phyloP scores from a whole-genome alignment of 2,329 filamentous ascomycete genomes.

The Fusarium penzigii region DNA sequence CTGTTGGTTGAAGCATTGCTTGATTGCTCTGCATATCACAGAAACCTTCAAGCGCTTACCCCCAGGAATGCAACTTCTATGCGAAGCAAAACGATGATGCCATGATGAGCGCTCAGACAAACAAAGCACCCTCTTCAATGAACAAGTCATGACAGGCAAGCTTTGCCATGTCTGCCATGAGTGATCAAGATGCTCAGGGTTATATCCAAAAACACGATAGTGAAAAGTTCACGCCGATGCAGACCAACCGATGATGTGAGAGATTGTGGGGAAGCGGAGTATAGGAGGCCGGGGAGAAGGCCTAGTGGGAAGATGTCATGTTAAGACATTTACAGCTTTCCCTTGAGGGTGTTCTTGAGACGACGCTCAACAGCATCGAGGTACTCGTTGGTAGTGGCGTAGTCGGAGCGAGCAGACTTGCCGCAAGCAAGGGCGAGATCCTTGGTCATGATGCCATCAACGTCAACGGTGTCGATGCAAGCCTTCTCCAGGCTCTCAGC shows the following conservation, averaged over 20 bases:
- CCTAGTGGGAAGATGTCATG: constrained; percentile 1
- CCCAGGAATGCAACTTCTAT: too few relatives aligned
- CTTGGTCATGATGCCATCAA: constrained; percentile 98
- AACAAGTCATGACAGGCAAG: too few relatives aligned
- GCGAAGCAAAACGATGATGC: too few relatives aligned
- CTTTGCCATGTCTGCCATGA: too few relatives aligned
- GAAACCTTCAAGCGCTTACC: too few relatives aligned
- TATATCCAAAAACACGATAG: too few relatives aligned
- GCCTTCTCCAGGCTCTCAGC: constrained; percentile 91
- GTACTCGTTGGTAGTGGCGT: constrained; percentile 92
- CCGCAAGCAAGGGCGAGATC: constrained; percentile 94
- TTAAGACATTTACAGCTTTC: constrained; percentile 62
- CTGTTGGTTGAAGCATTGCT: too few relatives aligned
- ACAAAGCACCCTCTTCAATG: too few relatives aligned
- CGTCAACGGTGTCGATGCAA: constrained; percentile 90
- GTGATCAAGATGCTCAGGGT: too few relatives aligned
- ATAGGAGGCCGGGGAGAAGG: constrained; percentile 4
- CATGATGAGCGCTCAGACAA: too few relatives aligned
- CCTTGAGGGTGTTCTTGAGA: constrained; percentile 77
- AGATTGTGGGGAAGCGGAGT: constrained; percentile 5
- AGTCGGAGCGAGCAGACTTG: constrained; percentile 79
- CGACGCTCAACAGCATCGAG: constrained; percentile 88
- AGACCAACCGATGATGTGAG: neutral
- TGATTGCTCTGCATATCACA: too few relatives aligned
- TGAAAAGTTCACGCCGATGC: too few relatives aligned